These are phyloP conservation scores for Aechmea fasciata DNA, from an alignment of 176 grass and related monocot genomes.

Conservation along the genomic window DNA sequence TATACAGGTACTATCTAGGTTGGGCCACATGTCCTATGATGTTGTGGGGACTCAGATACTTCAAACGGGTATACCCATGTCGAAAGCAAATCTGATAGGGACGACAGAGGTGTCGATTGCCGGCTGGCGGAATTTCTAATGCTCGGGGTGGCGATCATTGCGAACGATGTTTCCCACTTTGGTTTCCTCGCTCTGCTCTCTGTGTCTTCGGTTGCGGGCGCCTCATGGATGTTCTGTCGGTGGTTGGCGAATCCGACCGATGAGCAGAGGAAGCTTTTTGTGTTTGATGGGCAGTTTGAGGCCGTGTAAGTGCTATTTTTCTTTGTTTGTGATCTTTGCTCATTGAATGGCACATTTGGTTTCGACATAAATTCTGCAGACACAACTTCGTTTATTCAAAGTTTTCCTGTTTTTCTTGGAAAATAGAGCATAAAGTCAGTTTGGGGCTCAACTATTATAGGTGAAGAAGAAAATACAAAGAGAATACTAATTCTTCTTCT, in stretches of 20 bases:
- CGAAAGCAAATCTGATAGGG: slow-evolving; percentile 94
- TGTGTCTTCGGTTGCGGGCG: slow-evolving; percentile 52
- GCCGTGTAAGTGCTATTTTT: not conserved
- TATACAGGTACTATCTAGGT: slow-evolving; percentile 62
- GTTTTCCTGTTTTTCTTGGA: no score
- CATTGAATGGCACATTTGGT: no score
- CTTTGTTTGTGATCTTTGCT: no score
- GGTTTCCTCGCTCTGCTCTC: slow-evolving; percentile 86
- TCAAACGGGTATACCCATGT: slow-evolving; percentile 74
- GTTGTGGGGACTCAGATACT: slow-evolving; percentile 91
- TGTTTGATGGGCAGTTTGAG: slow-evolving; percentile 45
- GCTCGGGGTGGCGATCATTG: slow-evolving; percentile 84
- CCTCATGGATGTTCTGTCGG: slow-evolving; percentile 71
- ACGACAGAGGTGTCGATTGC: slow-evolving; percentile 88
- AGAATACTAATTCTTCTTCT: no score
- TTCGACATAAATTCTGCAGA: no score
- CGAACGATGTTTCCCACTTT: slow-evolving; percentile 85
- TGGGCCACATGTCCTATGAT: slow-evolving; percentile 98
- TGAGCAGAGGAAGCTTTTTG: slow-evolving; percentile 72
- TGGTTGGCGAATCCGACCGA: slow-evolving; percentile 91
- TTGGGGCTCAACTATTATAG: no score
- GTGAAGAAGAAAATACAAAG: no score
- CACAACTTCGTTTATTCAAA: no score
- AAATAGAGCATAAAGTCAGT: no score
- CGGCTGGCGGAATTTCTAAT: slow-evolving; percentile 88